Conservation (phyloP, 208 protist species). For the Wallacemonas sp. region DNA sequence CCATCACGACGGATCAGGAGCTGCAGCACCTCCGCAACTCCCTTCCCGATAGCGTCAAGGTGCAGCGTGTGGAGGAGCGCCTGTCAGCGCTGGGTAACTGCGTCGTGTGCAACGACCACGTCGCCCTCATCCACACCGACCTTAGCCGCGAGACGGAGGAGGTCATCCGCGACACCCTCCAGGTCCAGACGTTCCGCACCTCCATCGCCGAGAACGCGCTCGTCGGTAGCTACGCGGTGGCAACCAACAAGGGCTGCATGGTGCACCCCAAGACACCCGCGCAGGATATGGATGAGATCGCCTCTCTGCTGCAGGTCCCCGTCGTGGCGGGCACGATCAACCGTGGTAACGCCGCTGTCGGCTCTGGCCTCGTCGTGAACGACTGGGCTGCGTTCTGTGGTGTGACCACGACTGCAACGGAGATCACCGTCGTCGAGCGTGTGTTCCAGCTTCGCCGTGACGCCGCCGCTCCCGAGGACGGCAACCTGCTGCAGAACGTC, state of each 20-base stretch:
- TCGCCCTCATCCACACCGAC: constrained; percentile 99
- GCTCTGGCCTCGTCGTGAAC: constrained; percentile 97
- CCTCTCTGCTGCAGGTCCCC: constrained; percentile 97
- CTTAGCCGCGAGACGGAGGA: constrained; percentile 99
- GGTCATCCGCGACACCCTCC: constrained; percentile 98
- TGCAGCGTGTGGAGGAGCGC: constrained; percentile 98
- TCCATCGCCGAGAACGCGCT: constrained; percentile 98
- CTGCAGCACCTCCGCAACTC: constrained; percentile 99
- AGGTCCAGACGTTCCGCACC: constrained; percentile 98
- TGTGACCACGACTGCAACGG: constrained; percentile 98
- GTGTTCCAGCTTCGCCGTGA: constrained; percentile 97
- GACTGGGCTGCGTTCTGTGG: constrained; percentile 99
- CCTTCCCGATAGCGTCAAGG: constrained; percentile 97
- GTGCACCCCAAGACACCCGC: constrained; percentile 96
- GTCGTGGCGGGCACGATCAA: constrained; percentile 99
- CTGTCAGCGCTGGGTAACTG: constrained; percentile 99
- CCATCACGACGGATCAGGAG: constrained; percentile 99
- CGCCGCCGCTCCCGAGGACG: constrained; percentile 43
- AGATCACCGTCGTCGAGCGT: constrained; percentile 99
- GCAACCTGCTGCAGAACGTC: constrained; percentile 85
- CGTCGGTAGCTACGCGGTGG: constrained; percentile 98
- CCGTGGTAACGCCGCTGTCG: constrained; percentile 95
- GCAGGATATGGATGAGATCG: constrained; percentile 99
- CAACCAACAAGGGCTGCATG: constrained; percentile 98
- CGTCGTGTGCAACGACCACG: constrained; percentile 99